Percentiles rank a stretch among this genome's conserved stretches.
Evolutionary conservation across 371 early-diverging fungal genomes (phyloP).

Genomic region (Batrachochytrium dendrobatidis): DNA sequence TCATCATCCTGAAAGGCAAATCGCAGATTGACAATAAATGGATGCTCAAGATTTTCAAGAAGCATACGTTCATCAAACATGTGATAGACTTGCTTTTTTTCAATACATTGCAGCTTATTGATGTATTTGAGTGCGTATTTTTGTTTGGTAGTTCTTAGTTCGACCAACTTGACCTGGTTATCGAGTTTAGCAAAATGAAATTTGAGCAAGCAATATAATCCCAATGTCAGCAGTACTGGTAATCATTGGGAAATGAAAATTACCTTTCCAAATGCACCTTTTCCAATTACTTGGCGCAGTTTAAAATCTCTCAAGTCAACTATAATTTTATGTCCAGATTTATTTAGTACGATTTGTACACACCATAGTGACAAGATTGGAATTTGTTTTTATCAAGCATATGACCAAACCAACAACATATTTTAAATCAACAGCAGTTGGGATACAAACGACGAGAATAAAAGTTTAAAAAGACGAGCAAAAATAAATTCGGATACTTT

Average conservation of each 20-base stretch:
- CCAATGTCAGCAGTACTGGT: too few relatives aligned
- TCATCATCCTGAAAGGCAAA: slow-evolving; percentile 53
- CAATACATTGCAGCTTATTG: slow-evolving; percentile 45
- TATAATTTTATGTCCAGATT: background rate
- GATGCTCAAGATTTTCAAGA: slow-evolving; percentile 40
- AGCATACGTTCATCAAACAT: slow-evolving; percentile 44
- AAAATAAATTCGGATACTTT: too few relatives aligned
- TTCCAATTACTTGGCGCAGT: background rate
- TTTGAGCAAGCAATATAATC: too few relatives aligned
- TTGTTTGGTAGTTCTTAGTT: slow-evolving; percentile 26
- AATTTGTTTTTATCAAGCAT: too few relatives aligned
- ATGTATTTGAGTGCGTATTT: slow-evolving; percentile 49
- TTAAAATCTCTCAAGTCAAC: background rate
- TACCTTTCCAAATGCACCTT: slow-evolving; percentile 6
- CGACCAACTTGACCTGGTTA: slow-evolving; percentile 40
- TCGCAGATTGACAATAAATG: slow-evolving; percentile 49
- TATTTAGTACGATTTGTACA: too few relatives aligned
- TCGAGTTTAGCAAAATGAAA: too few relatives aligned
- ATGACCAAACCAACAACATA: too few relatives aligned
- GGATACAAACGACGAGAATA: too few relatives aligned
- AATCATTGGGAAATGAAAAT: background rate
- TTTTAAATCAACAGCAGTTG: too few relatives aligned
- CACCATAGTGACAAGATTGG: too few relatives aligned
- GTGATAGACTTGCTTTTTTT: slow-evolving; percentile 43
- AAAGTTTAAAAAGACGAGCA: too few relatives aligned